Percentiles rank a stretch among this genome's conserved stretches.
These are phyloP conservation scores for Pochonia chlamydosporia DNA, from an alignment of 2,329 filamentous ascomycete genomes.

Conservation along the genomic window DNA sequence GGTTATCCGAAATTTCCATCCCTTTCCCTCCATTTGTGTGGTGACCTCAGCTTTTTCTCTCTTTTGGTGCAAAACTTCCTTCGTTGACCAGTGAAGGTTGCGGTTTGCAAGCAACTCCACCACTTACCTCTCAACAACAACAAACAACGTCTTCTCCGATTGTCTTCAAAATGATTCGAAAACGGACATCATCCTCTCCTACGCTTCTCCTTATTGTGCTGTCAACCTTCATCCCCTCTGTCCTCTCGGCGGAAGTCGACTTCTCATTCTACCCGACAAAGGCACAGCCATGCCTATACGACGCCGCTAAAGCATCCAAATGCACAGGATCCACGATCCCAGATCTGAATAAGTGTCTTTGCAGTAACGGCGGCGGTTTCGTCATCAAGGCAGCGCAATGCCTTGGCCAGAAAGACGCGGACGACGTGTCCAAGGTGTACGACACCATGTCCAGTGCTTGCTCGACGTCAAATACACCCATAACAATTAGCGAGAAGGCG, in stretches of 20 bases:
- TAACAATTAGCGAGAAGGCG: constrained; percentile 33
- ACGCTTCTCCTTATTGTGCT: constrained; percentile 24
- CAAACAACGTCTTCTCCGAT: too few relatives aligned
- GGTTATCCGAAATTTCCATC: too few relatives aligned
- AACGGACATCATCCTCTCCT: constrained; percentile 19
- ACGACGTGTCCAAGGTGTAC: constrained; percentile 37
- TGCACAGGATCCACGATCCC: constrained; percentile 34
- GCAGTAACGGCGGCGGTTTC: constrained; percentile 43
- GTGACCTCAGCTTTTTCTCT: too few relatives aligned
- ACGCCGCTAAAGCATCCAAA: constrained; percentile 30
- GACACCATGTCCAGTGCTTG: constrained; percentile 38
- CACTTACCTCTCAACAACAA: too few relatives aligned
- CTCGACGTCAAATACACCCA: constrained; percentile 34
- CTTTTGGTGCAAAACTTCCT: too few relatives aligned
- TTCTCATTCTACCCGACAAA: constrained; percentile 28
- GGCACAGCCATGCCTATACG: constrained; percentile 34
- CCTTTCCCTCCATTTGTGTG: too few relatives aligned
- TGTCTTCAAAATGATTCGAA: constrained; percentile 23
- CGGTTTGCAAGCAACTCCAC: too few relatives aligned
- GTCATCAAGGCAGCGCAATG: constrained; percentile 41
- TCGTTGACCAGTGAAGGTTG: too few relatives aligned
- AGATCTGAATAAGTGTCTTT: constrained; percentile 44
- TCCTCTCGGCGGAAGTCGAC: constrained; percentile 21
- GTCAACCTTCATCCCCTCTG: constrained; percentile 17
- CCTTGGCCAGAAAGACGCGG: constrained; percentile 27